Evolutionary conservation across 1,284 basidiomycete species (phyloP).

Genomic region (Rhodotorula mucilaginosa): DNA sequence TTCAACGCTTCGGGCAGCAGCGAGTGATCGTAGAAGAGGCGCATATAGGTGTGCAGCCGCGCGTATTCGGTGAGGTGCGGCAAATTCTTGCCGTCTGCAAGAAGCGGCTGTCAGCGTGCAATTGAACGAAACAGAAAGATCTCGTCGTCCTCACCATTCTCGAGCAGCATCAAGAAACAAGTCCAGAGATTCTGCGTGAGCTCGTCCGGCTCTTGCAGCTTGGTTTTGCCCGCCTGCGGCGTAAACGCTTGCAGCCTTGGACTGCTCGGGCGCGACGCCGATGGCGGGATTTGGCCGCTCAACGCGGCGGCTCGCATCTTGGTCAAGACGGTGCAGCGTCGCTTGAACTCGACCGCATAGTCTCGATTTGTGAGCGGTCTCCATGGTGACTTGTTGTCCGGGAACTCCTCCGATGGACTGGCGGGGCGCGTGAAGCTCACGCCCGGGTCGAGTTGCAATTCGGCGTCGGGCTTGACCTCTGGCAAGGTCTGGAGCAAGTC

Average conservation of each 20-base stretch:
- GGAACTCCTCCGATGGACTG: slow-evolving; percentile 16
- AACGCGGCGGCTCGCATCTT: slow-evolving; percentile 29
- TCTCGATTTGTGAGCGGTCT: slow-evolving; percentile 34
- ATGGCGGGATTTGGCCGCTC: slow-evolving; percentile 17
- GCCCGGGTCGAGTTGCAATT: slow-evolving; percentile 26
- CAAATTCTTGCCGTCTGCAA: slow-evolving; percentile 50
- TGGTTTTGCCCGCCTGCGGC: slow-evolving; percentile 15
- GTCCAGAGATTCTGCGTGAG: slow-evolving; percentile 50
- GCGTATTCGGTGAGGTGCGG: slow-evolving; percentile 48
- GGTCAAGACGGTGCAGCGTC: slow-evolving; percentile 27
- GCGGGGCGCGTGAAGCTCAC: slow-evolving; percentile 31
- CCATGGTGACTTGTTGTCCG: slow-evolving; percentile 31
- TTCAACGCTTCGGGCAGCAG: slow-evolving; percentile 50
- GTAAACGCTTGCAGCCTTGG: slow-evolving; percentile 34
- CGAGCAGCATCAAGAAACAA: slow-evolving; percentile 52
- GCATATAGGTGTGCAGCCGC: slow-evolving; percentile 46
- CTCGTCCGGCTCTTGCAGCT: slow-evolving; percentile 39
- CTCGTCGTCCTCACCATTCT: slow-evolving; percentile 50
- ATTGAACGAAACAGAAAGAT: too few species aligned
- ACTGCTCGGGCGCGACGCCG: slow-evolving; percentile 31
- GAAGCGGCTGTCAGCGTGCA: background rate
- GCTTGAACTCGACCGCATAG: slow-evolving; percentile 38
- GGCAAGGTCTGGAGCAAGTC: slow-evolving; percentile 40
- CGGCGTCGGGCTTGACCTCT: slow-evolving; percentile 25
- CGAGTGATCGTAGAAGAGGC: slow-evolving; percentile 48